phyloP scores from a whole-genome alignment of 2,329 filamentous ascomycete genomes.

The Cytospora piceae region DNA sequence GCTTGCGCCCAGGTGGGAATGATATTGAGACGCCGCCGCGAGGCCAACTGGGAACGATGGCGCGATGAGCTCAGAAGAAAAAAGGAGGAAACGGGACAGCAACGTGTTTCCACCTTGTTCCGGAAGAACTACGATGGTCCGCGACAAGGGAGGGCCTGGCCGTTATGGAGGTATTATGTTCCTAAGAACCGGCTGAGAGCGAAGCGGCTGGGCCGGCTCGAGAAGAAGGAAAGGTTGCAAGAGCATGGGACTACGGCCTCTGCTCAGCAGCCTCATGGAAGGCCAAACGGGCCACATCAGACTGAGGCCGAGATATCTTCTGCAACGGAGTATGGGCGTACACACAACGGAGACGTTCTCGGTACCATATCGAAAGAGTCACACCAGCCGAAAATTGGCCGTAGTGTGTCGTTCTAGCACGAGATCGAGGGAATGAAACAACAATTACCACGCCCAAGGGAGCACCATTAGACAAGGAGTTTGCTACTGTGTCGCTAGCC shows the following conservation, averaged over 20 bases:
- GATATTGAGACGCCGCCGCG: conserved; percentile 36
- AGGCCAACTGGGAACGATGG: conserved; percentile 26
- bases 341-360: conserved; percentile 1
- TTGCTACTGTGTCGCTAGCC: conserved; percentile 7
- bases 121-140: conserved; percentile 7
- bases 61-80: neutral
- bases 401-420: conserved; percentile 4
- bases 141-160: conserved; percentile 5
- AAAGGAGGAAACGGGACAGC: neutral
- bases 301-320: neutral
- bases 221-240: neutral
- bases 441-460: neutral
- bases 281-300: too few relatives aligned
- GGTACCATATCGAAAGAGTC: neutral
- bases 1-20: conserved; percentile 32
- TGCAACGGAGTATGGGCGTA: neutral
- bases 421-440: conserved; percentile 5
- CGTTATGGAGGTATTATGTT: conserved; percentile 13
- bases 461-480: neutral
- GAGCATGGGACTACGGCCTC: neutral
- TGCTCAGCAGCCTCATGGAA: neutral
- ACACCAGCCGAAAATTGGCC: neutral
- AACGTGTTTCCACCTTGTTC: neutral
- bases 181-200: conserved; percentile 4
- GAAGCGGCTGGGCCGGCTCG: conserved; percentile 5